Evolutionary conservation across 169 alveolate genomes (phyloP).

Genomic region (Eimeria nieschulzi): DNA sequence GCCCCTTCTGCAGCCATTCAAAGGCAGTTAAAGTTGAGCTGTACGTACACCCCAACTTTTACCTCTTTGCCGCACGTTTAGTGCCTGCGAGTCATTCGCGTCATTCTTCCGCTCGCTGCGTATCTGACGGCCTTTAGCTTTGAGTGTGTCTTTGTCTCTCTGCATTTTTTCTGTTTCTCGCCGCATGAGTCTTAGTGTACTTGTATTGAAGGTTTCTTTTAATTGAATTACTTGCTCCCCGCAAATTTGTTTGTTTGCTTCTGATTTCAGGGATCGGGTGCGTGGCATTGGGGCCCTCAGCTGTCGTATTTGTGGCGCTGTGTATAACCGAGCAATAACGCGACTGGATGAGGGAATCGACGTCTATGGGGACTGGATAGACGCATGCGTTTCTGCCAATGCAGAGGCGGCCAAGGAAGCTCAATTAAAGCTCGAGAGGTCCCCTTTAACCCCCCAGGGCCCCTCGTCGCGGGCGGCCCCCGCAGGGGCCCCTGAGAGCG

Average conservation of each 20-base stretch:
- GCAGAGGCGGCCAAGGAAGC: constrained; percentile 57
- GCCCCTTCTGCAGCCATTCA: constrained; percentile 95
- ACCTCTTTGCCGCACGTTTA: too few relatives aligned
- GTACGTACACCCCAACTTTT: constrained; percentile 74
- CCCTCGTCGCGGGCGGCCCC: constrained; percentile 1
- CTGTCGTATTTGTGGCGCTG: constrained; percentile 41
- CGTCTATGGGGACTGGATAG: constrained; percentile 57
- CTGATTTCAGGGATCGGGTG: constrained; percentile 30
- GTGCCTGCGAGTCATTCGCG: too few relatives aligned
- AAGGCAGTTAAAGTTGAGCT: constrained; percentile 91
- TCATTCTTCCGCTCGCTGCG: too few relatives aligned
- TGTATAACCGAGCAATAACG: background rate
- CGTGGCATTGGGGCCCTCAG: constrained; percentile 3
- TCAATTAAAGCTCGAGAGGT: too few relatives aligned
- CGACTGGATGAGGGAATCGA: constrained; percentile 56
- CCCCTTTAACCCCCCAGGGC: background rate
- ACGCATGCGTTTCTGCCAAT: constrained; percentile 57
- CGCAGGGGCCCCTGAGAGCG: background rate
- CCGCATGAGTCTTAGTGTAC: too few relatives aligned
- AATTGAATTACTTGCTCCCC: too few relatives aligned
- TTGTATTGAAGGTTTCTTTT: too few relatives aligned
- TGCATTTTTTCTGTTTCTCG: too few relatives aligned
- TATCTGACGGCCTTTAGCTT: too few relatives aligned
- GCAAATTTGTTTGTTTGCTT: background rate
- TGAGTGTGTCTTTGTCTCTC: too few relatives aligned